A percentile compares a stretch with the other conserved stretches of the same genome.
phyloP scores from a whole-genome alignment of 2,329 filamentous ascomycete genomes.

The Ambrosiella beaveri region DNA sequence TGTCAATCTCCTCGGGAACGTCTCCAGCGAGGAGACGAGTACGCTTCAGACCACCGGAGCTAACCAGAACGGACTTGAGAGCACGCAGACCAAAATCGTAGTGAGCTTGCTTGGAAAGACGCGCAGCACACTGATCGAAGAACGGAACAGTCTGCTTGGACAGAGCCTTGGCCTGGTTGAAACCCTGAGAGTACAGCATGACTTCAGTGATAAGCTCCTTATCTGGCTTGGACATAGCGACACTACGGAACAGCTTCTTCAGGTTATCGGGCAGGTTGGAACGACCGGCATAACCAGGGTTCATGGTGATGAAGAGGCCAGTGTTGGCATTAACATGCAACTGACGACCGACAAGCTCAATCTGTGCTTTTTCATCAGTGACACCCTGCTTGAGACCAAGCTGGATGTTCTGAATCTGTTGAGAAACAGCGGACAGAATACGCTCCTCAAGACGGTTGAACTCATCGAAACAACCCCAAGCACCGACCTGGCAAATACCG shows the following conservation, averaged over 20 bases:
- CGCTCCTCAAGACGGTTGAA: slow-evolving; percentile 98
- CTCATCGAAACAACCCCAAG: slow-evolving; percentile 99
- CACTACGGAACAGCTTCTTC: slow-evolving; percentile 98
- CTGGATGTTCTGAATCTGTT: slow-evolving; percentile 99
- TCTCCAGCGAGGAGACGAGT: slow-evolving; percentile 42
- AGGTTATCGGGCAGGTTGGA: slow-evolving; percentile 97
- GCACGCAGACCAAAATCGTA: slow-evolving; percentile 98
- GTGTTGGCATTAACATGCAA: slow-evolving; percentile 82
- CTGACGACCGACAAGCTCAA: slow-evolving; percentile 84
- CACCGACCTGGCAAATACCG: slow-evolving; percentile 95
- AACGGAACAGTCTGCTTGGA: slow-evolving; percentile 96
- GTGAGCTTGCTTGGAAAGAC: slow-evolving; percentile 87
- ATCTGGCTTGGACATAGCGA: slow-evolving; percentile 99
- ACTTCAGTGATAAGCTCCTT: slow-evolving; percentile 99
- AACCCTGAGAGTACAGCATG: slow-evolving; percentile 99
- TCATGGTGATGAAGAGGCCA: slow-evolving; percentile 99
- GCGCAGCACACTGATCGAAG: slow-evolving; percentile 74
- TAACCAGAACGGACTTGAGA: slow-evolving; percentile 94
- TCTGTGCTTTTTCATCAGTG: slow-evolving; percentile 69
- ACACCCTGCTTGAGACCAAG: slow-evolving; percentile 75
- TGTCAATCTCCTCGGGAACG: slow-evolving; percentile 25
- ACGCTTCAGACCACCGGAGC: slow-evolving; percentile 89
- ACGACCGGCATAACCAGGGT: slow-evolving; percentile 92
- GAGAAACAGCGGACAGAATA: slow-evolving; percentile 92
- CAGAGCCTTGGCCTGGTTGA: slow-evolving; percentile 84